phyloP scores from a whole-genome alignment of 2,329 filamentous ascomycete species.

The Colletotrichum lindemuthianum region DNA sequence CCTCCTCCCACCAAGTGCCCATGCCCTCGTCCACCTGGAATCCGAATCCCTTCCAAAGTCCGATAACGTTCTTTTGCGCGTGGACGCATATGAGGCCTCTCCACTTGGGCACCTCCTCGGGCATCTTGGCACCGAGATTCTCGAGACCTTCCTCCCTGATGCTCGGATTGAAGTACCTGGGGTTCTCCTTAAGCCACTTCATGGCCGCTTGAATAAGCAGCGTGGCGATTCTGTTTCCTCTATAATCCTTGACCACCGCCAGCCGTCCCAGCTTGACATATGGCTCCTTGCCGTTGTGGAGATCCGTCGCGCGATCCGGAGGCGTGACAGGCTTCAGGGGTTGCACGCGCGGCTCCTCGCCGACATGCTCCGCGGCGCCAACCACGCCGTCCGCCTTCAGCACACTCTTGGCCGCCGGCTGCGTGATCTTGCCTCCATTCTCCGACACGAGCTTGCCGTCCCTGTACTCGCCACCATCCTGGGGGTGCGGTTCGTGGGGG shows the following conservation, averaged over 20 bases:
- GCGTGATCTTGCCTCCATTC: conserved; percentile 38
- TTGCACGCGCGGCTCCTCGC: conserved; percentile 20
- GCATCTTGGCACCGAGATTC: conserved; percentile 51
- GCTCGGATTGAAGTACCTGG: conserved; percentile 63
- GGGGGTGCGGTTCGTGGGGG: conserved; percentile 74
- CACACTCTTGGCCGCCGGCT: conserved; percentile 23
- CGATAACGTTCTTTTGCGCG: conserved; percentile 74
- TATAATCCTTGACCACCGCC: conserved; percentile 73
- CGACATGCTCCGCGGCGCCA: conserved; percentile 38
- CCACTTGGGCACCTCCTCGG: conserved; percentile 54
- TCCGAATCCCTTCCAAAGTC: conserved; percentile 75
- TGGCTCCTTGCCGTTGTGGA: conserved; percentile 72
- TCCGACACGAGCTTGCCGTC: conserved; percentile 51
- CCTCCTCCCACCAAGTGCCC: conserved; percentile 85
- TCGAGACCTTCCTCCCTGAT: conserved; percentile 56
- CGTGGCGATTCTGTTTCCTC: conserved; percentile 71
- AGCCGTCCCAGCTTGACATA: conserved; percentile 87
- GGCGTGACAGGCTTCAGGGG: conserved; percentile 19
- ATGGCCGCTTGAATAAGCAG: conserved; percentile 75
- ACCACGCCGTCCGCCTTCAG: conserved; percentile 33
- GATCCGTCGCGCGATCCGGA: conserved; percentile 57
- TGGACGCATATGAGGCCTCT: conserved; percentile 79
- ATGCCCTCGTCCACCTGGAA: conserved; percentile 78
- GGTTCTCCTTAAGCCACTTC: conserved; percentile 73
- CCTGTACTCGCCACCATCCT: conserved; percentile 59